Percentiles rank a stretch among this genome's conserved stretches.
These are phyloP conservation scores for Nakazawaea populi DNA, from an alignment of 805 yeast genomes.

Conservation along the genomic window DNA sequence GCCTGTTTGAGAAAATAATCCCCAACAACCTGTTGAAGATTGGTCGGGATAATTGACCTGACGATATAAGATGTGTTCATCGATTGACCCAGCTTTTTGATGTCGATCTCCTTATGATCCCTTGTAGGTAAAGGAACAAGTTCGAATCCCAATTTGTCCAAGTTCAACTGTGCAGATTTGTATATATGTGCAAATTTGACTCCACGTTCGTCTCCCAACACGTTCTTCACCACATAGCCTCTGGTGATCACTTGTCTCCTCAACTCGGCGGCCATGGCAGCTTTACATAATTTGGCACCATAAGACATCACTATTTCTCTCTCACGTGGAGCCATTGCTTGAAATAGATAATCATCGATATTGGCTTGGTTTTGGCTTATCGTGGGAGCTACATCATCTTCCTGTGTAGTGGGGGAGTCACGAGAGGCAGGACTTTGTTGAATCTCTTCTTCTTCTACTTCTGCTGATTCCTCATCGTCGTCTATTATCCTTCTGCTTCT, in stretches of 20 bases:
- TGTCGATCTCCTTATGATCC: conserved; percentile 1
- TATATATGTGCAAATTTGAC: conserved; percentile 17
- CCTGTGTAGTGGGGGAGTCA: neutral
- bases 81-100: neutral
- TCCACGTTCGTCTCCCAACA: conserved; percentile 17
- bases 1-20: conserved; percentile 14
- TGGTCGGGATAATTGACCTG: conserved; percentile 16
- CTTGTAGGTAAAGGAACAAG: conserved; percentile 18
- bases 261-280: conserved; percentile 21
- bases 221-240: conserved; percentile 20
- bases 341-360: conserved; percentile 12
- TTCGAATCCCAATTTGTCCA: conserved; percentile 20
- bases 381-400: neutral
- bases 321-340: conserved; percentile 1
- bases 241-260: conserved; percentile 22
- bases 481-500: no score
- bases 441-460: no score
- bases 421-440: no score
- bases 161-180: conserved; percentile 11
- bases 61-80: conserved; percentile 21
- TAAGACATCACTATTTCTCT: conserved; percentile 13
- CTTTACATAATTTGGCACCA: conserved; percentile 15
- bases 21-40: conserved; percentile 17
- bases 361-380: conserved; percentile 10
- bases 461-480: no score